phyloP scores from a whole-genome alignment of 148 eudicot species.

The Chenopodium berlandieri region DNA sequence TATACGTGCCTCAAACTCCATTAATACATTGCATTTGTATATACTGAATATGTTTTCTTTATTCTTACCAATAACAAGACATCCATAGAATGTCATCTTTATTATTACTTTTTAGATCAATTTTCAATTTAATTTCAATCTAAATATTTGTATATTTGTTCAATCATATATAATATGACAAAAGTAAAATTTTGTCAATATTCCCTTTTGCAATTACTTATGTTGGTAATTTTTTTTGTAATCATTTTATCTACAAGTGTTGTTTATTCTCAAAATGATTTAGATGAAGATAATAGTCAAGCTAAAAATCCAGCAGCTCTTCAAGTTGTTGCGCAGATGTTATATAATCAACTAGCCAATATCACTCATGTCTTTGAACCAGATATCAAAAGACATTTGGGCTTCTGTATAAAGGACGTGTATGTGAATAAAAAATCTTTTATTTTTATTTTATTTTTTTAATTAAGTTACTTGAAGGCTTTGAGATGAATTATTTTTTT shows the following conservation, averaged over 20 bases:
- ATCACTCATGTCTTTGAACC: slow-evolving; percentile 49
- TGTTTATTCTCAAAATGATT: slow-evolving; percentile 36
- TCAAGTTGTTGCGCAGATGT: slow-evolving; percentile 41
- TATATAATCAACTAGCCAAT: slow-evolving; percentile 53
- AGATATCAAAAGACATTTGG: slow-evolving; percentile 47
- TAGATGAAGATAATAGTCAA: slow-evolving; percentile 30
- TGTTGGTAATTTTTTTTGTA: slow-evolving; percentile 30
- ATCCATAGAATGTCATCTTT: not conserved
- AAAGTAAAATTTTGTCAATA: slow-evolving; percentile 24
- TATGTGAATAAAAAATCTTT: slow-evolving; percentile 40
- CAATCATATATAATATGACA: slow-evolving; percentile 35
- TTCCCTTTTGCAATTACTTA: slow-evolving; percentile 10
- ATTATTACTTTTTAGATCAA: not conserved
- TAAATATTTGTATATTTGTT: not conserved
- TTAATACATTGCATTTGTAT: not conserved
- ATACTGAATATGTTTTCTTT: not conserved
- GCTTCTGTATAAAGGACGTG: slow-evolving; percentile 79
- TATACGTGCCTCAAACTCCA: not conserved
- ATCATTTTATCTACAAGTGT: slow-evolving; percentile 19
- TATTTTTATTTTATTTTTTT: not conserved
- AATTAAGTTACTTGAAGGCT: not conserved
- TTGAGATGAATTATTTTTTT: not conserved
- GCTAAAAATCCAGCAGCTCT: slow-evolving; percentile 30
- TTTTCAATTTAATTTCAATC: slow-evolving; percentile 19
- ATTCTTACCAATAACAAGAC: not conserved